A percentile compares a stretch with the other conserved stretches of the same genome.
Conservation (phyloP, 2,329 filamentous ascomycete species). For the Penicillium sp. region DNA sequence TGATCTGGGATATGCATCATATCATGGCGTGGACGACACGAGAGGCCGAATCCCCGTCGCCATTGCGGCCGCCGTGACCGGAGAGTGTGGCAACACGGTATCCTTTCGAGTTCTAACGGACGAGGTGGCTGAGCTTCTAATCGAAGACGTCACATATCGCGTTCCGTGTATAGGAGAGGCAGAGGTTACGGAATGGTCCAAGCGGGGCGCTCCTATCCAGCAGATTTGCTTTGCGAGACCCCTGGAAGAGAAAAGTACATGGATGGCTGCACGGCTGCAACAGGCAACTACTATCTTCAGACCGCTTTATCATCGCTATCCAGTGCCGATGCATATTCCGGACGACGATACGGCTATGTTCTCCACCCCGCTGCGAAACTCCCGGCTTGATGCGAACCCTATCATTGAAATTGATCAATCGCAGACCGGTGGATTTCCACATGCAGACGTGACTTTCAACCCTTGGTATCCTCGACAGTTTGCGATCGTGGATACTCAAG, state of each 20-base stretch:
- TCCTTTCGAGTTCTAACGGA: conserved; percentile 37
- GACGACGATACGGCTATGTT: conserved; percentile 9
- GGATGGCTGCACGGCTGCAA: conserved; percentile 48
- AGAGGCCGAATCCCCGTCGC: conserved; percentile 25
- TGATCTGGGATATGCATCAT: conserved; percentile 45
- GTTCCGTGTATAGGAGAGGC: conserved; percentile 38
- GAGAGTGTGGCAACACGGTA: conserved; percentile 44
- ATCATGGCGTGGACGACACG: conserved; percentile 26
- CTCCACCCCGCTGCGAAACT: conserved; percentile 22
- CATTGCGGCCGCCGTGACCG: conserved; percentile 36
- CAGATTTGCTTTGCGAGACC: conserved; percentile 49
- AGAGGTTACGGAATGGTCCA: conserved; percentile 45
- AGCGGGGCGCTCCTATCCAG: conserved; percentile 46
- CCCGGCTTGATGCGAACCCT: conserved; percentile 44
- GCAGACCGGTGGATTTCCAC: conserved; percentile 42
- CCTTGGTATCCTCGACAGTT: conserved; percentile 54
- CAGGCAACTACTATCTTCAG: conserved; percentile 46
- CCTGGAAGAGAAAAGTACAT: conserved; percentile 36
- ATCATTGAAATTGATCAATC: conserved; percentile 40
- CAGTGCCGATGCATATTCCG: conserved; percentile 19
- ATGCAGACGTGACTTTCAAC: conserved; percentile 55
- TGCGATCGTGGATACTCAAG: conserved; percentile 49
- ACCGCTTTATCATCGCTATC: conserved; percentile 31
- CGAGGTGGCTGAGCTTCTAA: conserved; percentile 21
- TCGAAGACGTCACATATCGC: conserved; percentile 22